Evolutionary conservation across 305 asterid species (phyloP).

Genomic region (Solanum hybrid): DNA sequence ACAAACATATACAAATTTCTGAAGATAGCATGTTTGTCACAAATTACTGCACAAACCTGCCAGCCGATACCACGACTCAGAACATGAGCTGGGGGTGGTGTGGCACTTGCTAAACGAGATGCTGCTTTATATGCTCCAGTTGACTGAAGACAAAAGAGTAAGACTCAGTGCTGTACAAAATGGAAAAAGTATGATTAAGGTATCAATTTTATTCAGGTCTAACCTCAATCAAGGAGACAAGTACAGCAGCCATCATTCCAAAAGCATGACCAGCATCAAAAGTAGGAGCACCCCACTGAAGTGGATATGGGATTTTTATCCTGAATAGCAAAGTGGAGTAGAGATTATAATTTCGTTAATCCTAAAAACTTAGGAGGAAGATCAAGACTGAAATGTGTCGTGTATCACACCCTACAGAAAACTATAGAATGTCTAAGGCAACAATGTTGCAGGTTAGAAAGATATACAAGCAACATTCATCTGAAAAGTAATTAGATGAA

Average conservation of each 20-base stretch:
- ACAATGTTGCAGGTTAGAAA: not conserved
- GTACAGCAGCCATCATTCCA: constrained; percentile 93
- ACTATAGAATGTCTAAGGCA: not conserved
- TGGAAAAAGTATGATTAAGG: not conserved
- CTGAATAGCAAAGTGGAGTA: constrained; percentile 18
- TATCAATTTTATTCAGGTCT: not conserved
- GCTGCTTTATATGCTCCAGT: constrained; percentile 96
- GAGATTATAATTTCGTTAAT: not conserved
- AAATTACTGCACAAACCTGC: constrained; percentile 48
- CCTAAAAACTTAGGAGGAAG: not conserved
- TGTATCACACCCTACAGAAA: not conserved
- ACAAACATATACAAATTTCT: not conserved
- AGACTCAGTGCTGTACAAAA: not conserved
- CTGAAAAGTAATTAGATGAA: not conserved
- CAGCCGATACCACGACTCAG: constrained; percentile 98
- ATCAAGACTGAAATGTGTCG: not conserved
- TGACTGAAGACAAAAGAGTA: constrained; percentile 40
- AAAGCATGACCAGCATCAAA: constrained; percentile 94
- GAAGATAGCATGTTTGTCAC: not conserved
- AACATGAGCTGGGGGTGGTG: constrained; percentile 97
- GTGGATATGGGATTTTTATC: constrained; percentile 91
- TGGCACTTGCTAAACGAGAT: constrained; percentile 89
- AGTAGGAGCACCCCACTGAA: constrained; percentile 97
- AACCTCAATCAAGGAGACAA: constrained; percentile 92
- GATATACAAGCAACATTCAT: not conserved